Percentiles rank a stretch among this genome's conserved stretches.
These are phyloP conservation scores for Termitomyces sp. DNA, from an alignment of 768 basidiomycete species.

Conservation along the genomic window DNA sequence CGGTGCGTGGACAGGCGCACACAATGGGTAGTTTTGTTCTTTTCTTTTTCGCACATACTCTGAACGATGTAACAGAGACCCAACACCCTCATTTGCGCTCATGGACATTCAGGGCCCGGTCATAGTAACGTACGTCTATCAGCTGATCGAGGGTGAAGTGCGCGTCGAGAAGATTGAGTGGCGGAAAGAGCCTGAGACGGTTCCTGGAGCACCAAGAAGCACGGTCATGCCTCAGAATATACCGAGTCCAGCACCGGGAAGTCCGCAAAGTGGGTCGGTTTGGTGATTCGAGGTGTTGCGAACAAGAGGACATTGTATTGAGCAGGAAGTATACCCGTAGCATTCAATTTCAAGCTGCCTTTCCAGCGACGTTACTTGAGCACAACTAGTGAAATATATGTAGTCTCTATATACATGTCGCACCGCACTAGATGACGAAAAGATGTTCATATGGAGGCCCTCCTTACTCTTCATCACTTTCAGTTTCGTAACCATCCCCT, in stretches of 20 bases:
- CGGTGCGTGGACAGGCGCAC: slow-evolving; percentile 85
- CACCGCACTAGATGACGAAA: background rate
- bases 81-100: slow-evolving; percentile 90
- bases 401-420: background rate
- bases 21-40: slow-evolving; percentile 42
- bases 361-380: too few species aligned
- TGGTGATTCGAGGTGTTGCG: too few species aligned
- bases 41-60: background rate
- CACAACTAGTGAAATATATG: background rate
- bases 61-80: slow-evolving; percentile 49
- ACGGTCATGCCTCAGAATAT: slow-evolving; percentile 47
- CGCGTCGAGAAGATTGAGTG: slow-evolving; percentile 90
- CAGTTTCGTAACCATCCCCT: background rate
- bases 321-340: background rate
- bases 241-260: slow-evolving; percentile 28
- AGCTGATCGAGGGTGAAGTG: slow-evolving; percentile 89
- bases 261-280: background rate
- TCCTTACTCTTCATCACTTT: slow-evolving; percentile 2
- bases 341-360: background rate
- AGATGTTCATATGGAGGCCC: background rate
- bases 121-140: slow-evolving; percentile 96
- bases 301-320: too few species aligned
- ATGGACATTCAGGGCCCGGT: slow-evolving; percentile 98
- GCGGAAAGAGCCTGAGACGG: slow-evolving; percentile 50
- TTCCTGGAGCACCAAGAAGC: slow-evolving; percentile 33